phyloP scores from a whole-genome alignment of 768 basidiomycete species.

The Naganishia friedmannii region DNA sequence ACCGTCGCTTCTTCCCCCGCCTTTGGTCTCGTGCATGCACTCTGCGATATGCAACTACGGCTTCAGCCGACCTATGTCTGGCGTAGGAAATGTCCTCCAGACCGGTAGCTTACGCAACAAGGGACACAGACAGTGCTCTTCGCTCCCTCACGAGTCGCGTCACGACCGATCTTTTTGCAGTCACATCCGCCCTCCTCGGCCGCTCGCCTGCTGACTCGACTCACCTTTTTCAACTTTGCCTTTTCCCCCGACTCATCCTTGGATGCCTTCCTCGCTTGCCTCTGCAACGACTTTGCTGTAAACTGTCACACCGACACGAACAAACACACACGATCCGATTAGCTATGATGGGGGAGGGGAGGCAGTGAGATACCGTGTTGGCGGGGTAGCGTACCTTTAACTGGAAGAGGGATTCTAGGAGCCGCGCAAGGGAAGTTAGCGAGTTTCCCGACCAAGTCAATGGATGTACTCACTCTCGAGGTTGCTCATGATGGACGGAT shows the following conservation, averaged over 20 bases:
- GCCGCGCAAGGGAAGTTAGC: slow-evolving; percentile 10
- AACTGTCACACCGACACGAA: slow-evolving; percentile 61
- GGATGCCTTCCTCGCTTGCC: slow-evolving; percentile 95
- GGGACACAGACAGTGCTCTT: too few relatives aligned
- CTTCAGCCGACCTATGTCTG: too few relatives aligned
- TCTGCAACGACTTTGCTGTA: slow-evolving; percentile 89
- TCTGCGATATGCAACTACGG: too few relatives aligned
- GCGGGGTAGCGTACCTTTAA: slow-evolving; percentile 68
- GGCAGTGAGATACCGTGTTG: not conserved
- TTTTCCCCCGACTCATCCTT: slow-evolving; percentile 92
- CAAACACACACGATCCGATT: too few relatives aligned
- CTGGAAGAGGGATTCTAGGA: slow-evolving; percentile 90
- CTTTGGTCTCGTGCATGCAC: too few relatives aligned
- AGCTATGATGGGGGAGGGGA: not conserved
- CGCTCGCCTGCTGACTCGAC: slow-evolving; percentile 22
- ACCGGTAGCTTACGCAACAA: too few relatives aligned
- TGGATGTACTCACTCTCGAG: slow-evolving; percentile 70
- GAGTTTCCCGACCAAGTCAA: not conserved
- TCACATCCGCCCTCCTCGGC: too few relatives aligned
- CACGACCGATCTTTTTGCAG: too few relatives aligned
- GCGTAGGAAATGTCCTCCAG: too few relatives aligned
- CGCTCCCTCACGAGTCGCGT: too few relatives aligned
- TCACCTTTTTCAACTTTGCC: slow-evolving; percentile 84
- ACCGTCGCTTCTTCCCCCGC: too few relatives aligned
- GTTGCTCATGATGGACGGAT: slow-evolving; percentile 46